Evolutionary conservation across 495 filamentous ascomycete genomes (phyloP), one percentile per base, ranked within the genome.

Genomic region (Hyaloscypha finlandica): DNA sequence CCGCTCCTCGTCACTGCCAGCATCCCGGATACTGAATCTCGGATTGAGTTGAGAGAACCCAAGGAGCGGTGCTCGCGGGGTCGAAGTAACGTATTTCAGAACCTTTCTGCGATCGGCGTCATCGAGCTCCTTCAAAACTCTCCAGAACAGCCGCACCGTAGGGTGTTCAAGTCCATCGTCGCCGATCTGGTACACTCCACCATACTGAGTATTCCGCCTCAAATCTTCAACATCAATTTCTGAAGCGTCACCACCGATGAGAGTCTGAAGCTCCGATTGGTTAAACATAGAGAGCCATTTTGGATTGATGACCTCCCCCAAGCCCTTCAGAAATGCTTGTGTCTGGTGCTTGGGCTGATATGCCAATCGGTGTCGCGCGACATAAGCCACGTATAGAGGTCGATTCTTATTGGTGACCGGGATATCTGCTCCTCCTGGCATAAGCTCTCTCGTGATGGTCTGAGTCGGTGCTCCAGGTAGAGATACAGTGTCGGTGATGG

Each of bases 261-360:
- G 86, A 0, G 92, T 95, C 76, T 99, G 95, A 25, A 99, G 82
- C 72, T 99, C 95, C 8, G 85, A 82, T 71, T 97, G 95, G 75
- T 99, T 99, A 82, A 99, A 99, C 95, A 99, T 99, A 69, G 87
- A 91, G 4, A 99, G 82, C 95, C 95, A 99, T 3, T 85, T 84
- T 0, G 94, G 94, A 65, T 93, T 89, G 68, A 99, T 96, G 71
- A 99, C 96, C 63, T 89, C 82, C 16, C 90, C 85, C 5, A 99
- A 84, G 1, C 95, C 95, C 57, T 86, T 84, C 8, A 99, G 84
- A 71, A 99, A 99, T 1, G 93, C 93, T 20, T 85, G 85, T 4
- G 94, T 97, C 75, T 98, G 94, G 53, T 80, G 76, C 62, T 82
- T 80, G 0, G 91, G 90, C 71, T 97, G 94, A 5, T 84, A 81